Conservation (phyloP, 2,329 filamentous ascomycete species). For the Pezicula rhizophila region DNA sequence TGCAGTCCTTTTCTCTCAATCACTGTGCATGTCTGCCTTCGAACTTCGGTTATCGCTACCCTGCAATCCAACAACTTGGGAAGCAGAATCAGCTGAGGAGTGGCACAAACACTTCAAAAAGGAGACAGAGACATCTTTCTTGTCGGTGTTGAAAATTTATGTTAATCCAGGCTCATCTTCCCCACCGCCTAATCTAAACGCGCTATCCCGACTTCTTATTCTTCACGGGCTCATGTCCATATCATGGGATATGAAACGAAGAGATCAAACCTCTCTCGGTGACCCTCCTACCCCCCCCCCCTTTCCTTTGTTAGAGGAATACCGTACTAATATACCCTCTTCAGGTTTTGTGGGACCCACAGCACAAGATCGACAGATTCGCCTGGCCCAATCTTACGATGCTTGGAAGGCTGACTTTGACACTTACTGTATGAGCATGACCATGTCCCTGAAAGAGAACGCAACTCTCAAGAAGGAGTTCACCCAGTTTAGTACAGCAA, state of each 20-base stretch:
- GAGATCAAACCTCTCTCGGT: conserved; percentile 56
- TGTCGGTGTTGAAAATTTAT: conserved; percentile 50
- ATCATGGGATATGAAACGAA: conserved; percentile 54
- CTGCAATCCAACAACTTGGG: conserved; percentile 49
- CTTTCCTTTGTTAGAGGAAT: background rate
- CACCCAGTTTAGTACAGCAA: conserved; percentile 40
- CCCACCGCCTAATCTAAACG: conserved; percentile 38
- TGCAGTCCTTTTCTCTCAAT: conserved; percentile 59
- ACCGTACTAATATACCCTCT: conserved; percentile 10
- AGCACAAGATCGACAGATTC: conserved; percentile 34
- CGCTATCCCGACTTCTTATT: conserved; percentile 45
- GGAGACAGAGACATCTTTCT: conserved; percentile 36
- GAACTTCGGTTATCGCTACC: conserved; percentile 52
- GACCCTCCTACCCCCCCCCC: conserved; percentile 20
- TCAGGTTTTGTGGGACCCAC: conserved; percentile 7
- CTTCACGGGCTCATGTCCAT: conserved; percentile 59
- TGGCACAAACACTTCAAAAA: conserved; percentile 32
- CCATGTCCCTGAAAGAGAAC: conserved; percentile 26
- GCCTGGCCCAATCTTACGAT: conserved; percentile 47
- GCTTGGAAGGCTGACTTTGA: conserved; percentile 55
- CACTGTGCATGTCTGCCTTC: conserved; percentile 60
- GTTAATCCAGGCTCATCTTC: conserved; percentile 37
- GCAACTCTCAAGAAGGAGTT: conserved; percentile 32
- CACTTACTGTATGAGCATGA: conserved; percentile 37
- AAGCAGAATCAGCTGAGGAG: conserved; percentile 45